These are phyloP conservation scores for Aspergillus sp. DNA, from an alignment of 2,329 filamentous ascomycete genomes.

Conservation along the genomic window DNA sequence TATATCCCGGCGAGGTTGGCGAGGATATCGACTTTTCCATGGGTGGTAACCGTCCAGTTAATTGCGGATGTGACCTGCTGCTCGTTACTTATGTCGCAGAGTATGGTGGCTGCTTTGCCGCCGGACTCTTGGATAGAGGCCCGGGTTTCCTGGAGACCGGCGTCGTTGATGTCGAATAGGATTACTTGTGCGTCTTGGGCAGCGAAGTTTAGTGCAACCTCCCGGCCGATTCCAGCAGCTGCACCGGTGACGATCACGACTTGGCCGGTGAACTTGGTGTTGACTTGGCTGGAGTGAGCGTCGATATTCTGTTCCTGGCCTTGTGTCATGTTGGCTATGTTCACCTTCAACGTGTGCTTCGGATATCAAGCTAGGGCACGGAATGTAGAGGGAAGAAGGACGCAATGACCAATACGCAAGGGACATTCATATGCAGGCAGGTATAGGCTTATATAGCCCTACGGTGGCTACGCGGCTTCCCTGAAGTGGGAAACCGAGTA, in stretches of 20 bases:
- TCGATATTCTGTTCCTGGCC: too few relatives aligned
- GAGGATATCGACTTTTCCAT: neutral
- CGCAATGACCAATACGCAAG: too few relatives aligned
- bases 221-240: neutral
- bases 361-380: too few relatives aligned
- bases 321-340: too few relatives aligned
- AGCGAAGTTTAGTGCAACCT: neutral
- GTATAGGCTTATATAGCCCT: too few relatives aligned
- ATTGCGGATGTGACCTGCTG: neutral
- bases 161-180: neutral
- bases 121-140: neutral
- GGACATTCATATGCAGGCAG: too few relatives aligned
- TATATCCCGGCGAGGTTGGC: neutral
- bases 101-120: neutral
- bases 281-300: too few relatives aligned
- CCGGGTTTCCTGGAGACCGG: neutral
- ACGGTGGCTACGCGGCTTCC: rapidly evolving
- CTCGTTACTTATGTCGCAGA: neutral
- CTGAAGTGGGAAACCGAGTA: too few relatives aligned
- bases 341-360: too few relatives aligned
- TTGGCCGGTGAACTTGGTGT: neutral
- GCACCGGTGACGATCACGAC: neutral
- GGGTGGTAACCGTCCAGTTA: neutral
- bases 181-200: neutral
- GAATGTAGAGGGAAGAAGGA: too few relatives aligned